Conservation (phyloP, 2,329 filamentous ascomycete species). For the Neopestalotiopsis sp. region DNA sequence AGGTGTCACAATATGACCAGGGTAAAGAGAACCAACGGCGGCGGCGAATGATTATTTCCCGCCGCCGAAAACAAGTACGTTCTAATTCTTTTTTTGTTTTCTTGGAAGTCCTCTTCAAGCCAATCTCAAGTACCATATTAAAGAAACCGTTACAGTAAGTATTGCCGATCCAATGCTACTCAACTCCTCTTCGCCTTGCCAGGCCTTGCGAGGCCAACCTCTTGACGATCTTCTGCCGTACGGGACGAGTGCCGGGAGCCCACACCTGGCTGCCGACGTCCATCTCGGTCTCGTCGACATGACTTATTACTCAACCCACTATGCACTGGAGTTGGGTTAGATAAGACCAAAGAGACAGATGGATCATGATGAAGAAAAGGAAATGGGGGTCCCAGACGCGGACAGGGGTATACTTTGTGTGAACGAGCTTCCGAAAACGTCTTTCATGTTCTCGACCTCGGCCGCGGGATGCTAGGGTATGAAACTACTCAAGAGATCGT, state of each 20-base stretch:
- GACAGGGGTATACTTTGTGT: neutral
- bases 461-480: neutral
- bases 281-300: too few species aligned
- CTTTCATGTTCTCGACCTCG: neutral
- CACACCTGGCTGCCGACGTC: neutral
- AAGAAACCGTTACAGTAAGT: neutral
- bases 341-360: neutral
- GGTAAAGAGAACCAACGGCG: too few species aligned
- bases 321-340: neutral
- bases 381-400: neutral
- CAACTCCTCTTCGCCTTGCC: neutral
- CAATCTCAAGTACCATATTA: too few species aligned
- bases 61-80: too few species aligned
- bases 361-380: neutral
- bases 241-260: neutral
- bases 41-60: too few species aligned
- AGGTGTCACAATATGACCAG: too few species aligned
- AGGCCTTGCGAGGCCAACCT: neutral
- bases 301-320: neutral
- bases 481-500: neutral
- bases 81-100: too few species aligned
- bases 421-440: constrained; percentile 5
- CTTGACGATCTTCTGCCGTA: neutral
- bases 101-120: too few species aligned
- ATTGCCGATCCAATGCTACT: neutral